A percentile compares a stretch with the other conserved stretches of the same genome.
phyloP scores from a whole-genome alignment of 371 early-diverging fungal species.

The Dinochytrium kinnereticum region DNA sequence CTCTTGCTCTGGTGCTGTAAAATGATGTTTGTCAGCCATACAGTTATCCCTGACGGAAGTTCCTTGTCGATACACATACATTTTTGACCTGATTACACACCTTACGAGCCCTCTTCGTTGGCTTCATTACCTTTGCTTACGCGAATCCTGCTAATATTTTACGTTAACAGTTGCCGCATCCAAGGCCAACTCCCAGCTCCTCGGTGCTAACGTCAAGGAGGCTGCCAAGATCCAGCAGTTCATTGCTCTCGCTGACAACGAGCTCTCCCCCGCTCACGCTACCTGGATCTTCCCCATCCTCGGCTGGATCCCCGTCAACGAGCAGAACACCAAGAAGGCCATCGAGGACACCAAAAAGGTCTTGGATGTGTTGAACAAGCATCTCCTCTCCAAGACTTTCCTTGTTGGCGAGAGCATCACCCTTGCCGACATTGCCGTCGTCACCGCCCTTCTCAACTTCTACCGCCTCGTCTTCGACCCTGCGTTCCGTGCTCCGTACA shows the following conservation, averaged over 20 bases:
- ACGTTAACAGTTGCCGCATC: slow-evolving; percentile 62
- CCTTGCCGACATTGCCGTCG: slow-evolving; percentile 83
- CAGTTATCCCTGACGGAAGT: slow-evolving; percentile 69
- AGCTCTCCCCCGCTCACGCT: slow-evolving; percentile 56
- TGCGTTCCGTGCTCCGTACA: slow-evolving; percentile 75
- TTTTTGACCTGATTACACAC: background rate
- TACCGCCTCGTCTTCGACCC: slow-evolving; percentile 63
- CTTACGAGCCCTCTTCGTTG: background rate
- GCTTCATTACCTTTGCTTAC: background rate
- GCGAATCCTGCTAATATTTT: background rate
- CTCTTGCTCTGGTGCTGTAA: background rate
- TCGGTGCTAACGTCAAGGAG: slow-evolving; percentile 74
- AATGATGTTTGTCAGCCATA: slow-evolving; percentile 32
- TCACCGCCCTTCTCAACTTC: slow-evolving; percentile 61
- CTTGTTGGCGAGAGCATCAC: slow-evolving; percentile 91
- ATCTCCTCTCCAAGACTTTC: slow-evolving; percentile 82
- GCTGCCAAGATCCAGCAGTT: slow-evolving; percentile 80
- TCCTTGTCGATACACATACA: slow-evolving; percentile 43
- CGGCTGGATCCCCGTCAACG: slow-evolving; percentile 70
- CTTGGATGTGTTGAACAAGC: slow-evolving; percentile 72
- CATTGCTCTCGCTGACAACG: slow-evolving; percentile 77
- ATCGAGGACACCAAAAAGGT: slow-evolving; percentile 68
- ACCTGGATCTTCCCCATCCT: slow-evolving; percentile 72
- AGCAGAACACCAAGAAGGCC: slow-evolving; percentile 68
- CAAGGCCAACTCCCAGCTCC: slow-evolving; percentile 64